Base-by-base conservation (phyloP, 805 yeast genomes). In the Schwanniomyces occidentalis region DNA sequence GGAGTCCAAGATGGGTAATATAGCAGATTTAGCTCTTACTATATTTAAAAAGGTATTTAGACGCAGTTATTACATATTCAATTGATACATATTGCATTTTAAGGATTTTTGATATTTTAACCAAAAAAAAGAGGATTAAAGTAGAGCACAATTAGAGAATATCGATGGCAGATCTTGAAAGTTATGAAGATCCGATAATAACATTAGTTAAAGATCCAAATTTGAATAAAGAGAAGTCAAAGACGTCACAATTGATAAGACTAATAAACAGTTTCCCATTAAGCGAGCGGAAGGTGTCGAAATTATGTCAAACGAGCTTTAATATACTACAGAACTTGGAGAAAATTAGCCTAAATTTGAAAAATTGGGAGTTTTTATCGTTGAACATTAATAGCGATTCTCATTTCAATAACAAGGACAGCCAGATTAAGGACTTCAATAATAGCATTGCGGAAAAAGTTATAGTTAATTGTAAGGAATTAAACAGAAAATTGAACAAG, bases 281-380 rank as follows among this genome's bases (percentile, higher is more conserved):
- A 20, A 48, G 65, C 2, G 79, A 73, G 44, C 40, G 65, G 14
- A 65, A 65, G 39, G 58, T 76, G 10, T 68, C 71, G 32, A 64
- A 70, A 35, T 61, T 73, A 48, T 76, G 82, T 47, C 71, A 65
- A 36, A 58, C 68, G 20, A 60, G 72, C 6, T 61, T 75, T 37
- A 67, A 68, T 36, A 67, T 75, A 4, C 54, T 76, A 20, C 66
- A 76, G 43, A 70, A 75, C 27, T 54, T 76, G 26, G 82, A 76
- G 52, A 67, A 68, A 40, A 61, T 73, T 14, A 75, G 71, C 42
- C 52, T 70, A 23, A 64, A 60, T 22, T 57, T 73, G 30, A 65
- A 71, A 40, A 71, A 72, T 40, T 76, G 82, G 82, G 79, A 76
- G 34, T 76, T 76, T 38, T 56, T 72, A 27, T 71, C 80, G 7